A percentile compares a stretch with the other conserved stretches of the same genome.
These are phyloP conservation scores for Hordeum marinum DNA, from an alignment of 176 grass and related monocot genomes.

Conservation along the genomic window DNA sequence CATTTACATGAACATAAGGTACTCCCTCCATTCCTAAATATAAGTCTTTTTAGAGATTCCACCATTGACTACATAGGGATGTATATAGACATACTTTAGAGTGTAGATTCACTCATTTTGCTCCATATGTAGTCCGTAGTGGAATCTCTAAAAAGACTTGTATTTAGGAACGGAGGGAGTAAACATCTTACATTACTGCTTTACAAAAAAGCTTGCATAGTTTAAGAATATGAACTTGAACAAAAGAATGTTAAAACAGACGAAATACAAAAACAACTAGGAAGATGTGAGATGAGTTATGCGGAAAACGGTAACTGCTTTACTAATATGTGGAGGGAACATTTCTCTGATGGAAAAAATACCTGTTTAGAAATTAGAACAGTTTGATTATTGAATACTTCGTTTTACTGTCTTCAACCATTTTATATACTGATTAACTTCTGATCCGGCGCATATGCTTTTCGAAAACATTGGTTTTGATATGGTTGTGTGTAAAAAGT, in stretches of 20 bases:
- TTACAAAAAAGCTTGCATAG: background rate
- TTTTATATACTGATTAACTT: background rate
- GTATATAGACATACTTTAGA: no score
- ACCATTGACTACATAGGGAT: no score
- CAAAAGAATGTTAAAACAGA: background rate
- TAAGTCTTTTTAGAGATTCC: no score
- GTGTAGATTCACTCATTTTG: no score
- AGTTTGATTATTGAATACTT: background rate
- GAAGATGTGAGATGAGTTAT: background rate
- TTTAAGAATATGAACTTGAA: background rate
- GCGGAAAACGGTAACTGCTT: background rate
- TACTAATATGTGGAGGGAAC: conserved; percentile 7
- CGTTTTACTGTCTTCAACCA: background rate
- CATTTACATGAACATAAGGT: background rate
- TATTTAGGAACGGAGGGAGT: no score
- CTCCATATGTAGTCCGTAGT: no score
- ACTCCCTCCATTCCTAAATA: no score
- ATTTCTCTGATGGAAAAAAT: background rate
- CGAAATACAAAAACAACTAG: background rate
- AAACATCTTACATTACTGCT: background rate
- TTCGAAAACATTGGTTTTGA: background rate
- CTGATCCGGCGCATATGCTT: background rate
- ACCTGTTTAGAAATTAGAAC: background rate
- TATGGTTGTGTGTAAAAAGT: background rate
- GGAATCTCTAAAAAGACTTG: no score